Evolutionary conservation across 257 asterid genomes (phyloP).

Genomic region (Rhazya stricta): DNA sequence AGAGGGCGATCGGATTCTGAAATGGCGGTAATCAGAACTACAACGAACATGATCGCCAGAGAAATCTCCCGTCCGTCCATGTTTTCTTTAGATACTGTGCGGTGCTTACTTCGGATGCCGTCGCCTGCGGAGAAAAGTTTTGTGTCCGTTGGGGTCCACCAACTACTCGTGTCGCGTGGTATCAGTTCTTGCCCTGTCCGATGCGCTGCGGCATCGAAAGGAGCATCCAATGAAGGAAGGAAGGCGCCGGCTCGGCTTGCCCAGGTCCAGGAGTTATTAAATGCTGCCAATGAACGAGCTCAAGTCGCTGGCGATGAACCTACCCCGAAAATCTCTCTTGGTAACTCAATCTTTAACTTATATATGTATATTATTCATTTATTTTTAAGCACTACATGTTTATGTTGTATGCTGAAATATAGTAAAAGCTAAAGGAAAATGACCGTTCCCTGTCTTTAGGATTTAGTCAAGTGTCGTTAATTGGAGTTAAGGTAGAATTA

Average conservation of each 20-base stretch:
- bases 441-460: background rate
- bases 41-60: constrained; percentile 38
- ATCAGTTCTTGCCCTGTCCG: constrained; percentile 27
- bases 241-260: constrained; percentile 62
- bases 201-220: constrained; percentile 37
- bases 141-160: background rate
- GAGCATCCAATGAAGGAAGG: constrained; percentile 40
- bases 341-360: constrained; percentile 27
- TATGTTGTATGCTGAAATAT: background rate
- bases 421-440: too few species aligned
- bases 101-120: constrained; percentile 21
- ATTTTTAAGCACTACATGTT: background rate
- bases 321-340: constrained; percentile 65
- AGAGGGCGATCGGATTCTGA: background rate
- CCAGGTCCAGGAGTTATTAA: constrained; percentile 68
- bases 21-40: constrained; percentile 47
- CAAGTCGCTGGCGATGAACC: constrained; percentile 63
- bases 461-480: background rate
- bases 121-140: constrained; percentile 18
- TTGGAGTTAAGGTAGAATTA: background rate
- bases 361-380: background rate
- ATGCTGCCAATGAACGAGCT: constrained; percentile 76
- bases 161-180: constrained; percentile 8
- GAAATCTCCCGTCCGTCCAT: constrained; percentile 38
- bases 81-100: constrained; percentile 20